These are phyloP conservation scores for Globisporangium radiosum DNA, from an alignment of 352 stramenopile genomes.

Conservation along the genomic window DNA sequence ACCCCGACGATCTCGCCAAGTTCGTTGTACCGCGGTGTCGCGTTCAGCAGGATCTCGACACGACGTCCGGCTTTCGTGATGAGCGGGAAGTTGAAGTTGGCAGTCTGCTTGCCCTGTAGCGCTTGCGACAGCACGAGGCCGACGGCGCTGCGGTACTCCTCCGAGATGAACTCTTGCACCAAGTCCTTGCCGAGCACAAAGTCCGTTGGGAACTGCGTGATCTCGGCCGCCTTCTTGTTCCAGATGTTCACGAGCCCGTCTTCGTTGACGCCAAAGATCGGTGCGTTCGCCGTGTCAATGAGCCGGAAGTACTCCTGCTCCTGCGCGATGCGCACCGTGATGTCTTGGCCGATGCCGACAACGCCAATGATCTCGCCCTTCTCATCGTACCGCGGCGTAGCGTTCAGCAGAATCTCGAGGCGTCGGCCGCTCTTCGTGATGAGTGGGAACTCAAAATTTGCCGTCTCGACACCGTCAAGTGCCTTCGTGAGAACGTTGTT, in stretches of 20 bases:
- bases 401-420: slow-evolving; percentile 81
- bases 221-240: slow-evolving; percentile 89
- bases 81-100: slow-evolving; percentile 84
- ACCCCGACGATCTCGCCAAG: slow-evolving; percentile 41
- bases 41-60: slow-evolving; percentile 84
- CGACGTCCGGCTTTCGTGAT: slow-evolving; percentile 75
- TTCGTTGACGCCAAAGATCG: slow-evolving; percentile 86
- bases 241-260: slow-evolving; percentile 84
- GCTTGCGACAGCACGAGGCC: slow-evolving; percentile 52
- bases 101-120: slow-evolving; percentile 48
- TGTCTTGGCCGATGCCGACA: slow-evolving; percentile 82
- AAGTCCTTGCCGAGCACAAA: slow-evolving; percentile 88
- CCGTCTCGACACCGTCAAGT: slow-evolving; percentile 51
- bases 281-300: slow-evolving; percentile 87
- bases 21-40: slow-evolving; percentile 29
- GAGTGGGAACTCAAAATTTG: slow-evolving; percentile 86
- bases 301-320: slow-evolving; percentile 85
- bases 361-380: slow-evolving; percentile 76
- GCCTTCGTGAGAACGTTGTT: slow-evolving; percentile 60
- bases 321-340: slow-evolving; percentile 85
- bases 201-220: slow-evolving; percentile 85
- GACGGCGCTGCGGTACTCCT: slow-evolving; percentile 65
- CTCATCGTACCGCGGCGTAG: slow-evolving; percentile 75
- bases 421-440: slow-evolving; percentile 73
- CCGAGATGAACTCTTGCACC: slow-evolving; percentile 87